Conservation (phyloP, 139 green algal genomes). For the Chlamydomonas eustigma region DNA sequence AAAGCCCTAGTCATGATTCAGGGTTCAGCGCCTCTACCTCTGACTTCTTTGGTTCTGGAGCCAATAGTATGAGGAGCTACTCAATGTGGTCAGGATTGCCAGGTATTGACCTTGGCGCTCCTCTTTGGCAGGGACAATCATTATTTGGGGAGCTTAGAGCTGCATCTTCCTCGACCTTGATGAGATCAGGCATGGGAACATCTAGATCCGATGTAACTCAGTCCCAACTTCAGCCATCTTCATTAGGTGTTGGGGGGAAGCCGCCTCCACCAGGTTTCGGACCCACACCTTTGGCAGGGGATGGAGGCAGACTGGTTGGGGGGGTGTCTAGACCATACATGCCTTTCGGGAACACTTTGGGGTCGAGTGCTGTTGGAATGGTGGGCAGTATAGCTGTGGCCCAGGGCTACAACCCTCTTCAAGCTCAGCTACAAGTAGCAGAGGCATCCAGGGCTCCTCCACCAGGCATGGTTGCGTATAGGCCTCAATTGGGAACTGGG, state of each 20-base stretch:
- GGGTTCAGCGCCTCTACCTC: not conserved
- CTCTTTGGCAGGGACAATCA: not conserved
- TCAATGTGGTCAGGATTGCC: slow-evolving; percentile 44
- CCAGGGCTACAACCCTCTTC: slow-evolving; percentile 5
- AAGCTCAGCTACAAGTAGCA: not conserved
- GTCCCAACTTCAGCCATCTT: not conserved
- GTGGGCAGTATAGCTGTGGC: not conserved
- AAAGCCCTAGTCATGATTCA: too few relatives aligned
- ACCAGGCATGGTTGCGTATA: slow-evolving; percentile 4
- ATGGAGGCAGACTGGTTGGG: too few relatives aligned
- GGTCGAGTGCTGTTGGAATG: not conserved
- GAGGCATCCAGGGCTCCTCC: not conserved
- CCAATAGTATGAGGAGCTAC: slow-evolving; percentile 17
- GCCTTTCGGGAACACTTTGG: not conserved
- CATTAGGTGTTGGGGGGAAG: not conserved
- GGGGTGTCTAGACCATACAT: not conserved
- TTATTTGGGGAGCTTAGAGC: not conserved
- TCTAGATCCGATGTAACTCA: not conserved
- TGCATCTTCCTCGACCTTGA: not conserved
- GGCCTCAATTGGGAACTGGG: slow-evolving; percentile 1
- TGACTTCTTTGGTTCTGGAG: not conserved
- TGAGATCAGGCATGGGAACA: not conserved
- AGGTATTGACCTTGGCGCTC: slow-evolving; percentile 27
- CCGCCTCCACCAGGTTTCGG: not conserved
- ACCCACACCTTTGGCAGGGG: too few relatives aligned